Evolutionary conservation across 208 protist species (phyloP), one percentile per base, ranked within the genome.

Genomic region (Crithidia fasciculata): DNA sequence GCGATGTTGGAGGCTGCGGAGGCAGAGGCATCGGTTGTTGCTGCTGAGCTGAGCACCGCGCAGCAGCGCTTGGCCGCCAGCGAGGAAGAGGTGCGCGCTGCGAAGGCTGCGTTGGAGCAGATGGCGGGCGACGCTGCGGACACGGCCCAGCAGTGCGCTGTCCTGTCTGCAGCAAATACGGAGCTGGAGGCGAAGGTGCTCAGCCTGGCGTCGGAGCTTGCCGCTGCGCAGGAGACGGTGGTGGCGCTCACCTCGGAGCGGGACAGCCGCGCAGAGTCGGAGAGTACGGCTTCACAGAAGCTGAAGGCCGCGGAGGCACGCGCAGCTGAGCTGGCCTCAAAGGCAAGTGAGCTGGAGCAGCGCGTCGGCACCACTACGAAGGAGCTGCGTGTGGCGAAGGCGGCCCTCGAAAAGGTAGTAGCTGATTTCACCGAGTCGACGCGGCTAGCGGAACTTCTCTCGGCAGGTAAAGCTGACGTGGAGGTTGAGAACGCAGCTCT

Each of bases 11-110:
- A 44, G 7, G 56, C 56, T 2, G 39, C 56, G 0, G 56, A 61
- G 39, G 19, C 56, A 8, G 4, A 36, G 9, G 12, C 39, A 4
- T 44, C 37, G 19, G 59, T 41, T 15, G 41, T 15, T 2, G 41
- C 50, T 36, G 7, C 62, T 1, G 37, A 57, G 36, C 62, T n/a
- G 36, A 15, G 57, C 16, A 37, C 28, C 7, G 57, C 66, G 43
- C 59, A 72, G 37, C 52, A 41, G 40, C 50, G 43, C 6, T 45
- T 58, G 54, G 37, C 41, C 18, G 72, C 43, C 13, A 18, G 49
- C 5, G 49, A 67, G 40, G 43, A 74, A n/a, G 58, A 74, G 18
- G n/a, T 45, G 49, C 50, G 62, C 19, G 49, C 55, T 5, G 53
- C 60, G 56, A 9, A 62, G 16, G 52, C 53, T 13, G 58, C 58